Base-by-base conservation (phyloP, 352 stramenopile genomes). In the Pythium vanterpoolii region DNA sequence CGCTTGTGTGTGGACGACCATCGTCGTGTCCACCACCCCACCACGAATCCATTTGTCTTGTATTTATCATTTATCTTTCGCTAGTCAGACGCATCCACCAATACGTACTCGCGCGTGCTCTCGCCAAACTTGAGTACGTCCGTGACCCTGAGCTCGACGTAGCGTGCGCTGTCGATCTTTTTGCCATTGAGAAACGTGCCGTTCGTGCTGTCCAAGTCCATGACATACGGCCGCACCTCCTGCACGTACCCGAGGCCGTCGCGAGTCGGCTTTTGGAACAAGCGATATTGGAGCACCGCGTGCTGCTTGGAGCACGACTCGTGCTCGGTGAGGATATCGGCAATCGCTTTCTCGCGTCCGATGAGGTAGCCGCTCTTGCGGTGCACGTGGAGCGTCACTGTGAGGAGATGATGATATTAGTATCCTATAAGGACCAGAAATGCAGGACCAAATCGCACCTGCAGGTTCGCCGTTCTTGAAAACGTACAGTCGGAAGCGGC, bases 131-230 rank as follows among this genome's bases (percentile, higher is more conserved):
- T 96, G 30, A 99, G 77, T 34, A 98, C 85, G 73, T 99, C 97
- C 61, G 97, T 96, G 47, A 90, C 83, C 56, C 83, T 84, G 40
- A 99, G 79, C 73, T 99, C 91, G 56, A 99, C 97, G 83, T 99
- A 99, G 24, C 97, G 89, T 31, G 93, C 93, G 36, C 81, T 60
- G 23, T 98, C 96, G 48, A 99, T 85, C 45, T 77, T 71, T 34
- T 95, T 78, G 11, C 95, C 95, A 71, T 99, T 99, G 8, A 99
- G 77, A 50, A 96, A 97, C n/a, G 96, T 99, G 24, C 89, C 93
- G 81, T 99, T 99, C 23, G 96, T 98, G 73, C 89, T 98, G 67
- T 98, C 86, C 27, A 99, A 79, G 74, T 99, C 97, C 89, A 99
- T 95, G 39, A 99, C 76, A 80, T 99, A 99, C 4, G 97, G 97